Base-by-base conservation (phyloP, 176 grass and related monocot species). In the Lolium perenne region DNA sequence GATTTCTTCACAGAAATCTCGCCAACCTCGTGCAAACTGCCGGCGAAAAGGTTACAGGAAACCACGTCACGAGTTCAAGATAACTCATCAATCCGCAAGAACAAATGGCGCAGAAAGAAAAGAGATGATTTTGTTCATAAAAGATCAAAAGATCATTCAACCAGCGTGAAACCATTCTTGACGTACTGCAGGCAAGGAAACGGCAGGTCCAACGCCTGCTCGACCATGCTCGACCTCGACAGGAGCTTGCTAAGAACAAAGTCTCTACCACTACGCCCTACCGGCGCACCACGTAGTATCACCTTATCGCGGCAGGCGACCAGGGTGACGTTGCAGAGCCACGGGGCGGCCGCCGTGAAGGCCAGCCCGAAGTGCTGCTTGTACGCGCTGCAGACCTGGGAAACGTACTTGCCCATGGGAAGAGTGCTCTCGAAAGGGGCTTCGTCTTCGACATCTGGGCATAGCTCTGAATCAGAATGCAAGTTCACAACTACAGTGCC, bases 401-500 rank as follows among this genome's bases (percentile, higher is more conserved):
- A 90, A 47, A 94, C 85, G 26, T 87, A 90, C 64, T 64, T 86
- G 45, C 96, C 92, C 90, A 89, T 81, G 8, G 91, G 84, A 11
- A 94, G 78, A 1, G 67, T 55, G 83, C 88, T 84, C 77, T 87
- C 75, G 75, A 76, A 78, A 56, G 38, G 11, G 58, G 74, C 41
- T 54, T 32, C 38, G 79, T 76, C 51, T 8, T 67, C 79, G 1
- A 6, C 60, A 1, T 80, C 87, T 32, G 83, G 77, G 16, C 1
- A 48, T 6, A 84, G 17, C 55, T 90, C 93, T 1, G 83, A 88
- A 47, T 98, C 91, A 0, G 93, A 92, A 18, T 95, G 96, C 45
- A 98, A 20, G 90, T 98, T 98, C 61, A 98, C 92, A 35, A 95
- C 93, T 82, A 98, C 92, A 11, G 90, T 91, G 49, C 96, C 96